Conservation (phyloP, 768 basidiomycete genomes). For the Lactifluus piperatus region DNA sequence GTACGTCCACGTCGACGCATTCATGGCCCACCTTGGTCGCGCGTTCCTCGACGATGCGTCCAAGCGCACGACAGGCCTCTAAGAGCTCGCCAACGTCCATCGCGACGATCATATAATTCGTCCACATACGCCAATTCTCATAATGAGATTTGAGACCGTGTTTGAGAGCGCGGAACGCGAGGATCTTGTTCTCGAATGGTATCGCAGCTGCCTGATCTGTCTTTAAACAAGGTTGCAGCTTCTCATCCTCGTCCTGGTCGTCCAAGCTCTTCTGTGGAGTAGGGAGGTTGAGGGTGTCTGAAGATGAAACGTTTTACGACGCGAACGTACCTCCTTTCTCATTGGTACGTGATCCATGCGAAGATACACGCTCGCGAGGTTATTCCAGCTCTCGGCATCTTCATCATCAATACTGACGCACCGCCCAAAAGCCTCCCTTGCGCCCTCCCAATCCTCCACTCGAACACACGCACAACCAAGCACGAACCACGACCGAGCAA, state of each 20-base stretch:
- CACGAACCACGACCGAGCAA: constrained; percentile 88
- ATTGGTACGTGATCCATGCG: constrained; percentile 47
- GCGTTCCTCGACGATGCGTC: constrained; percentile 75
- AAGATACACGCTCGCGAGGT: constrained; percentile 90
- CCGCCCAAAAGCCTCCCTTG: constrained; percentile 72
- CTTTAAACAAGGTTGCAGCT: background rate
- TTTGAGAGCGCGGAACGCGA: constrained; percentile 89
- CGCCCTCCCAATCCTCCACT: constrained; percentile 77
- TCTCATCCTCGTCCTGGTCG: background rate
- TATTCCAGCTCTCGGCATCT: constrained; percentile 97
- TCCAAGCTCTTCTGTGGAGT: too few species aligned
- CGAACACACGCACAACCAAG: constrained; percentile 87
- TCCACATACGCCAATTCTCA: constrained; percentile 98
- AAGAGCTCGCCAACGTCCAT: constrained; percentile 89
- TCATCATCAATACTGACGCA: constrained; percentile 92
- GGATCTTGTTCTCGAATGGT: constrained; percentile 66
- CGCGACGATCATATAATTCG: constrained; percentile 90
- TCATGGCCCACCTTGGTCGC: constrained; percentile 40
- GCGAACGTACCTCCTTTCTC: constrained; percentile 24
- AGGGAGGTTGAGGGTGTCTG: background rate
- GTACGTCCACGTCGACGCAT: constrained; percentile 75
- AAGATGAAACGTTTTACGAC: background rate
- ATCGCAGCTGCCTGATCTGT: constrained; percentile 27
- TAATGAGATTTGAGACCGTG: constrained; percentile 79
- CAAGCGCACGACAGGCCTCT: constrained; percentile 78